Evolutionary conservation across 139 green algal species (phyloP), one percentile per base, ranked within the genome.

Genomic region (Volvox africanus): DNA sequence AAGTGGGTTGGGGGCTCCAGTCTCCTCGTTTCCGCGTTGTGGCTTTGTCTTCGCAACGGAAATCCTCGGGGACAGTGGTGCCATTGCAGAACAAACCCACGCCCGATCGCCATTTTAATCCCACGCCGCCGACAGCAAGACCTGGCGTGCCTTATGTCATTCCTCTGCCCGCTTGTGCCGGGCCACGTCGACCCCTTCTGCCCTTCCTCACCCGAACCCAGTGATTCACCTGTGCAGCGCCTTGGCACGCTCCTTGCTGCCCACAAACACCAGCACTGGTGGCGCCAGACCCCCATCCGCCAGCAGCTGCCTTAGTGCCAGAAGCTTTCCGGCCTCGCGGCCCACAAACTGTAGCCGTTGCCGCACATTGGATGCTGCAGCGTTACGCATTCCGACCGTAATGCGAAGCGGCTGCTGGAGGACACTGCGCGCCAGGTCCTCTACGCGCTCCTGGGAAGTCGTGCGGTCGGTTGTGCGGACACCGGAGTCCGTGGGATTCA

Each of bases 261-360:
- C 91, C 61, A 99, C 95, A 92, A 99, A 99, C 16, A 99, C 95
- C 22, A 99, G 95, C 75, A 99, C 94, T 0, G 98, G 98, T 24
- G 97, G 97, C 87, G 87, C 93, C n/a, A 99, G 76, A 6, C 97
- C 97, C 24, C 96, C 97, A 71, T 88, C 92, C 1, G 82, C 90
- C 32, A 99, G 90, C 81, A 99, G 88, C 94, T 99, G 97, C 33
- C 97, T 92, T 88, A 99, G 94, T 30, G 97, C 98, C 80, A 99
- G 89, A 69, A 99, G 90, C 94, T 99, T 99, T 78, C 98, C 98
- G 11, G 91, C 91, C 93, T 99, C 98, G 0, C 92, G 90, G 16
- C 98, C 98, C 83, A 99, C 98, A 88, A 99, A 99, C 75, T 98
- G 62, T 89, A 99, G 95, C 61, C 93, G 92, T 95, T 99, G 98